These are phyloP conservation scores for Ustilago trichophora DNA, from an alignment of 1,284 basidiomycete genomes.

Conservation along the genomic window DNA sequence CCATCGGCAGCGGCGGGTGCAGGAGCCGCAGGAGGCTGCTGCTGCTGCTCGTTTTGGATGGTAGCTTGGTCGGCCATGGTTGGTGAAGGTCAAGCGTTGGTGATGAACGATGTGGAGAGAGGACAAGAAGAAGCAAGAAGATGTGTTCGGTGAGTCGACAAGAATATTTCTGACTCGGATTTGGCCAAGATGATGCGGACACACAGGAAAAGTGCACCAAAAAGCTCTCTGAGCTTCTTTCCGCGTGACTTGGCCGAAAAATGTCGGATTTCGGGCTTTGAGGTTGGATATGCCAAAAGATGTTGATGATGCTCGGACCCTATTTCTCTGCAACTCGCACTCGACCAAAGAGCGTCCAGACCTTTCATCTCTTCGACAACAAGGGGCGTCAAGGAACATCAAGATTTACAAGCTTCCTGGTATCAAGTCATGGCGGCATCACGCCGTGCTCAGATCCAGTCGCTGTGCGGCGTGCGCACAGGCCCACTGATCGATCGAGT, in stretches of 20 bases:
- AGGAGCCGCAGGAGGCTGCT: constrained; percentile 12
- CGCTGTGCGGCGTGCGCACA: constrained; percentile 34
- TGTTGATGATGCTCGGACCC: constrained; percentile 8
- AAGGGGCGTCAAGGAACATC: no score
- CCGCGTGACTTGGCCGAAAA: constrained; percentile 1
- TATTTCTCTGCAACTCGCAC: neutral
- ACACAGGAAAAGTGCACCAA: neutral
- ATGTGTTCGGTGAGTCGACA: neutral
- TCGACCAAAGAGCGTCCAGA: neutral
- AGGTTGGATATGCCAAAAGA: neutral
- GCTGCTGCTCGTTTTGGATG: constrained; percentile 27
- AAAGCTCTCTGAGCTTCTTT: constrained; percentile 13
- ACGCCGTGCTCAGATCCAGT: constrained; percentile 40
- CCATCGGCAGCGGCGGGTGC: constrained; percentile 13
- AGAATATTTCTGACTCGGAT: constrained; percentile 38
- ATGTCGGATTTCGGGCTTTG: constrained; percentile 23
- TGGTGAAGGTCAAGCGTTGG: neutral
- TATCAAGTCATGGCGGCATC: constrained; percentile 31
- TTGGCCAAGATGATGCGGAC: neutral
- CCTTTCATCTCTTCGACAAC: no score
- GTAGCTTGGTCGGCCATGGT: constrained; percentile 45
- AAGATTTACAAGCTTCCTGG: no score
- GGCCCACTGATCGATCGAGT: constrained; percentile 44
- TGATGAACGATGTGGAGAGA: constrained; percentile 1
- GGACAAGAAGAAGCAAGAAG: constrained; percentile 4